Evolutionary conservation across 768 basidiomycete species (phyloP), one percentile per base, ranked within the genome.

Genomic region (Nidularia pulvinata): DNA sequence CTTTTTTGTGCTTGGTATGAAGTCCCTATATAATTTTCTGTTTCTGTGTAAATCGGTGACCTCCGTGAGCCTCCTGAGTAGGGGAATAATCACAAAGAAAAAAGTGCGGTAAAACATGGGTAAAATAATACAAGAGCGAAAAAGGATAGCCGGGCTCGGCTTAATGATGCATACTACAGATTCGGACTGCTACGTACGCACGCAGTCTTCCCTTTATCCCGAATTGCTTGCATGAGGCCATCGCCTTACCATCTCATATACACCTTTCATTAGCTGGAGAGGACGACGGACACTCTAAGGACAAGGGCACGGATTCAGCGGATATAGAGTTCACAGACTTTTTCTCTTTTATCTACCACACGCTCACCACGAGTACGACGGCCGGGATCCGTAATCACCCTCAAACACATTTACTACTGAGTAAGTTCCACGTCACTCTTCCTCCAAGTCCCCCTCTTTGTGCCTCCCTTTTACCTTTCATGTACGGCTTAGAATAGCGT

Each of bases 381-480:
- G 54, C 44, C 35, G 45, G 44, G 50, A 48, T 56, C 55, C 55
- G 55, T 56, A 53, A 57, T 53, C 56, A 53, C 56, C 56, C 55
- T 50, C 52, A 43, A 48, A 50, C 43, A 25, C 19, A 45, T 49
- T 57, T 39, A 49, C 56, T 30, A 33, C 11, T 32, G 7, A 43
- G 56, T 57, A 46, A 58, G 56, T 62, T 30, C 56, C 59, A 62
- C 61, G 61, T 64, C 53, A 59, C 56, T 33, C 25, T 30, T 30
- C 25, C 25, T 3, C 25, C 25, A 30, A 30, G 25, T 30, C 25
- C 25, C 25, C 25, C 4, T 30, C 25, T 30, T 30, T 30, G 25
- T 30, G 25, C 25, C 25, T 19, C 25, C 25, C 25, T 30, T 30
- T 30, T 30, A 30, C 25, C 25, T 30, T 30, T 30, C 25, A 30